Evolutionary conservation across 441 rosid genomes (phyloP), one percentile per base, ranked within the genome.

Genomic region (Omphalea diandra): DNA sequence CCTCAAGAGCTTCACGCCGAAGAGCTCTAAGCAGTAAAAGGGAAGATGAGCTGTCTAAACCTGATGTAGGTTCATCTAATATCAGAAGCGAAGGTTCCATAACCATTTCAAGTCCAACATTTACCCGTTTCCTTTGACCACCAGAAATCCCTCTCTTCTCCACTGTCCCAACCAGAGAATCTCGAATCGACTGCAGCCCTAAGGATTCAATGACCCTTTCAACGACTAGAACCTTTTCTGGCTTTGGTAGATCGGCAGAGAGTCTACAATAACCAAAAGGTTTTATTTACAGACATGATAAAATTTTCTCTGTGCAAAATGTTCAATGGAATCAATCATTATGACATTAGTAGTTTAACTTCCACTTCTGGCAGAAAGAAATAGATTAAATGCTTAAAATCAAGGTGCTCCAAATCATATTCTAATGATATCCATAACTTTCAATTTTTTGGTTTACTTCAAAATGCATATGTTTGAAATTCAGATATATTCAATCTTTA

Each of bases 41-140:
- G 58, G 99, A 95, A 58, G 99, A 93, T 54, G 99, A 90, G 72
- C 99, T 95, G 71, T 95, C 99, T 83, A 93, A 85, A 17, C 99
- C 99, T 43, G 99, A 90, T 32, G 99, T 95, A n/a, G 99, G 97
- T 74, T 95, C 99, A 74, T 93, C 99, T 65, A 95, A 85, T 73
- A 95, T 93, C 59, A 95, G 83, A 67, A 95, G 88, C 63, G 99
- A 95, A 85, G 99, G 99, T 70, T 95, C 98, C 99, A 95, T 93
- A 52, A 95, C 99, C 99, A 95, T 95, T 81, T 95, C 99, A 70
- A 95, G 88, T 70, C 99, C 99, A 11, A 95, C 99, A 67, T 95
- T 95, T 56, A 93, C 98, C 64, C 99, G 81, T 82, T 95, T 95
- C 78, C 93, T 87, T 76, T 95, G 99, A 53, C 99, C 99, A 63